Conservation (phyloP, 805 yeast genomes). For the Priceomyces haplophilus region DNA sequence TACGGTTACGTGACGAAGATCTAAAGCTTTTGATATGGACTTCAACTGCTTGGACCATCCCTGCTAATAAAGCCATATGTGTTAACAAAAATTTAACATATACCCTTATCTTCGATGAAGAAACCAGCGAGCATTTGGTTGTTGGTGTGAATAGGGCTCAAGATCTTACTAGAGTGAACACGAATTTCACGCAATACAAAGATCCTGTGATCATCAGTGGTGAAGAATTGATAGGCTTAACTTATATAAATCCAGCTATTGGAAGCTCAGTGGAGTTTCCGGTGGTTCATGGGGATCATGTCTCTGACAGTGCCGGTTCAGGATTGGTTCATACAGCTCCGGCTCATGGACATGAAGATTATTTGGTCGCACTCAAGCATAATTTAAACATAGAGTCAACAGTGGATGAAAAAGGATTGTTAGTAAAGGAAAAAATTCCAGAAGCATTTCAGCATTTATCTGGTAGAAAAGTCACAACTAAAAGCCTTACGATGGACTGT, state of each 20-base stretch:
- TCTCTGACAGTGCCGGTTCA: slow-evolving; percentile 78
- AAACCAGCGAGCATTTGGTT: slow-evolving; percentile 44
- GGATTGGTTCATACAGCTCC: slow-evolving; percentile 98
- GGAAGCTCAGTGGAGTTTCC: slow-evolving; percentile 44
- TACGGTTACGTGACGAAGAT: slow-evolving; percentile 3
- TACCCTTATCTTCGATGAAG: slow-evolving; percentile 37
- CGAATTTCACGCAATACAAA: slow-evolving; percentile 7
- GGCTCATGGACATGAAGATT: slow-evolving; percentile 96
- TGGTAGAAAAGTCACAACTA: slow-evolving; percentile 38
- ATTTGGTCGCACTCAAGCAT: slow-evolving; percentile 59
- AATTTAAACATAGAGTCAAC: slow-evolving; percentile 66
- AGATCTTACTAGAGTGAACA: slow-evolving; percentile 30
- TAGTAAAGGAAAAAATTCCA: slow-evolving; percentile 50
- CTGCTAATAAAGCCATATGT: slow-evolving; percentile 82
- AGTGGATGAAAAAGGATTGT: slow-evolving; percentile 73
- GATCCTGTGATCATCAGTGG: slow-evolving; percentile 15
- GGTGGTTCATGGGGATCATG: slow-evolving; percentile 76
- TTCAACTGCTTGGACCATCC: slow-evolving; percentile 97
- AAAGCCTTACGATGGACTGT: slow-evolving; percentile 43
- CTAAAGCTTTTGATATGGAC: slow-evolving; percentile 77
- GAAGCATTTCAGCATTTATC: slow-evolving; percentile 41
- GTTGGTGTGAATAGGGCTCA: slow-evolving; percentile 54
- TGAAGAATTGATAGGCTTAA: slow-evolving; percentile 21
- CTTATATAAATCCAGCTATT: slow-evolving; percentile 58
- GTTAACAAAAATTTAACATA: slow-evolving; percentile 60